Base-by-base conservation (phyloP, 345 rosid species). In the Eucalyptus curtisii region DNA sequence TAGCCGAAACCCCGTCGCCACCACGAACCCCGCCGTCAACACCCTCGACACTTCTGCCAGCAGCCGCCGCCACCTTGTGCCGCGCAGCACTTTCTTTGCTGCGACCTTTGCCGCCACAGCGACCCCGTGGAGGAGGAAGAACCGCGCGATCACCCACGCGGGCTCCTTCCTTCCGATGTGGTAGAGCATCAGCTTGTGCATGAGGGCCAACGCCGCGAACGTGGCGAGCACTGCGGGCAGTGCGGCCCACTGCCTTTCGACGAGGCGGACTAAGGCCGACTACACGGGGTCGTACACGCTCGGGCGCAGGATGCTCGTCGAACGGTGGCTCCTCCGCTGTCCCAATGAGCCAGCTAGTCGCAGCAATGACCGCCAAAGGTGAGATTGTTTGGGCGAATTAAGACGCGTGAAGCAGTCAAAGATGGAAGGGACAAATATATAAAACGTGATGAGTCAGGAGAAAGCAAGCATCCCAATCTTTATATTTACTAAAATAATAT, bases 131-230 rank as follows among this genome's bases (percentile, higher is more conserved):
- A 92, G 81, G 68, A 92, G 50, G 66, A 91, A 91, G 89, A 92
- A 91, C 80, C 87, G 55, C 49, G 53, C 88, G 27, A 91, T 76
- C 64, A 40, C 91, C 92, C 92, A 91, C 44, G 86, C 88, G 16
- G 92, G 88, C 27, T 22, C 19, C 82, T 52, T 87, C 57, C 90
- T 81, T 13, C 86, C 91, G 12, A 87, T 53, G 89, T 88, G 88
- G 87, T 71, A 90, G 84, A 89, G 89, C 6, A 89, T 52, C n/a
- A 90, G 61, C 88, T 86, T 92, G 44, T 92, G 93, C 93, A 90
- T 88, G 71, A 90, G 27, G 24, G 59, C 92, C 16, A 91, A 92
- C 49, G 89, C 89, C 1, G 71, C 9, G 61, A 92, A 92, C 3
- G 86, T 22, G 30, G 55, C 33, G 25, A 90, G 49, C 31, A 89